These are phyloP conservation scores for Heliamphora exappendiculata DNA, from an alignment of 148 eudicot genomes.

Conservation along the genomic window DNA sequence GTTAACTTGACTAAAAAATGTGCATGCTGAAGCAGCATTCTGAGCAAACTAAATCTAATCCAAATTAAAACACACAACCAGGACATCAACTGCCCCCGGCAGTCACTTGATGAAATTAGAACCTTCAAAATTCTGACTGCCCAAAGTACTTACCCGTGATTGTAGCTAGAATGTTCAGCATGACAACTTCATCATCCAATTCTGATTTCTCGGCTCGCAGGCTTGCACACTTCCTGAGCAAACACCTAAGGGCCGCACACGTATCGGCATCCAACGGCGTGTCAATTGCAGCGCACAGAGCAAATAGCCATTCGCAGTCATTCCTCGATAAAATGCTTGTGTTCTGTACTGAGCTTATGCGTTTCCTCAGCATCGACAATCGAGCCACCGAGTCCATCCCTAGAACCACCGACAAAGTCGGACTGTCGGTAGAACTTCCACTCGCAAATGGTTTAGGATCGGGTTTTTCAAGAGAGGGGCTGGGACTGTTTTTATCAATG, in stretches of 20 bases:
- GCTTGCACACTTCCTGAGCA: slow-evolving; percentile 67
- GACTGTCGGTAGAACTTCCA: slow-evolving; percentile 21
- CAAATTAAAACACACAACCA: background rate
- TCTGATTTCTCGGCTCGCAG: slow-evolving; percentile 59
- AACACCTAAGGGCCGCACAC: slow-evolving; percentile 63
- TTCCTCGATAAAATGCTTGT: slow-evolving; percentile 32
- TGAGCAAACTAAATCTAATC: too few species aligned
- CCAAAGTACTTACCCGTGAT: slow-evolving; percentile 73
- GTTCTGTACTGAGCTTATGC: slow-evolving; percentile 37
- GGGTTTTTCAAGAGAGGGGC: slow-evolving; percentile 4
- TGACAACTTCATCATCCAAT: slow-evolving; percentile 66
- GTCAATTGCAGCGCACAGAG: slow-evolving; percentile 69
- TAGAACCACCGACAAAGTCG: slow-evolving; percentile 46
- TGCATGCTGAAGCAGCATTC: too few species aligned
- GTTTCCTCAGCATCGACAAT: slow-evolving; percentile 46
- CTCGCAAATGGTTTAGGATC: slow-evolving; percentile 7
- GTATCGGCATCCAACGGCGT: slow-evolving; percentile 78
- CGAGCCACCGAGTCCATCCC: slow-evolving; percentile 65
- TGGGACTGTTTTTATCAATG: background rate
- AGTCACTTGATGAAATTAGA: background rate
- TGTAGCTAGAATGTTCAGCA: slow-evolving; percentile 67
- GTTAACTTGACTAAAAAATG: too few species aligned
- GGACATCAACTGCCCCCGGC: background rate
- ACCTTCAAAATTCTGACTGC: slow-evolving; percentile 43
- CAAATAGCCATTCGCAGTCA: slow-evolving; percentile 75